Evolutionary conservation across 83 land plant genomes (phyloP), one percentile per base, ranked within the genome.

Genomic region (Picea mariana): DNA sequence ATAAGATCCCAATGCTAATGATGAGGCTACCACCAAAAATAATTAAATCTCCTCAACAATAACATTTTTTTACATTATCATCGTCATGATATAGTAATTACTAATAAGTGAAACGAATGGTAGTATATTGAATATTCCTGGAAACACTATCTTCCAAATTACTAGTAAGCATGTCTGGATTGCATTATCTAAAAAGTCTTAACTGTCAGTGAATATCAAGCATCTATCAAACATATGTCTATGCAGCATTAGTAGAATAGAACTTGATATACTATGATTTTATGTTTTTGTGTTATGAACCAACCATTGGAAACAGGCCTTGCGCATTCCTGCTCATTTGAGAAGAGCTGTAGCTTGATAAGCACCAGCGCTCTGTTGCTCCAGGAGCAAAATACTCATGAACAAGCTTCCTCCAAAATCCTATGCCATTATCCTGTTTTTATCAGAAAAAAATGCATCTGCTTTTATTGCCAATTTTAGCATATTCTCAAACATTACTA

Each of bases 311-410:
- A 82, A 87, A 87, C 27, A 85, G 85, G 42, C 87, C 87, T 83
- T 87, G 89, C 47, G 89, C 89, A 80, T 87, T 87, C 62, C 89
- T 79, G 31, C 89, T n/a, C n/a, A n/a, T n/a, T n/a, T n/a, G n/a
- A n/a, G n/a, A n/a, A n/a, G n/a, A n/a, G n/a, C n/a, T n/a, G 82
- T 87, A 87, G 82, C 87, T 87, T 18, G 88, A 86, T 55, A 87
- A 80, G 78, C 89, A 87, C 89, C 87, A 85, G n/a, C 89, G 77
- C 73, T 87, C 86, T 40, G 88, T 79, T 64, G 89, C 89, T 52
- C 87, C 87, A 15, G 82, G 89, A 16, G 79, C 87, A 82, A 87
- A 87, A 79, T 60, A 87, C 42, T 79, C 73, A 7, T 63, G 82
- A 18, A 87, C 89, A 44, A 87, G 76, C 34, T 79, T 79, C 82